A percentile compares a stretch with the other conserved stretches of the same genome.
phyloP scores from a whole-genome alignment of 495 filamentous ascomycete genomes.

The Schizothecium vesticola region DNA sequence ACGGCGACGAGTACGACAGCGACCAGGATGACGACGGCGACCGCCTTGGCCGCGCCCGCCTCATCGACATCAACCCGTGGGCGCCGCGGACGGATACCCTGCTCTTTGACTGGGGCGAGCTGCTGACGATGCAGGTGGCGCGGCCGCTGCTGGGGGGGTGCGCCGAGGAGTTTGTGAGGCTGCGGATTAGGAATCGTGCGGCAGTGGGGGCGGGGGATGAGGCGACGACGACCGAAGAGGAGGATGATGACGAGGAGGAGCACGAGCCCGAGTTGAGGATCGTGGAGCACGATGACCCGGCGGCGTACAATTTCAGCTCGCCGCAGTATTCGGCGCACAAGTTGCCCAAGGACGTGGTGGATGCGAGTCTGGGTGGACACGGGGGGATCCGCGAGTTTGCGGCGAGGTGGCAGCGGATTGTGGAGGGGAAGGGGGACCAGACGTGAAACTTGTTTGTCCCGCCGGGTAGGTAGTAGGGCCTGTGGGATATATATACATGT shows the following conservation, averaged over 20 bases:
- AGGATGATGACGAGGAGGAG: slow-evolving; percentile 49
- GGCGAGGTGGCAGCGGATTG: slow-evolving; percentile 75
- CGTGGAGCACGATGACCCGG: slow-evolving; percentile 74
- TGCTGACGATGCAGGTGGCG: slow-evolving; percentile 64
- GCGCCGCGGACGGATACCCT: slow-evolving; percentile 82
- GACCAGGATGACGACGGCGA: background rate
- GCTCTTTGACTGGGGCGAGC: slow-evolving; percentile 85
- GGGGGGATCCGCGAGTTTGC: slow-evolving; percentile 80
- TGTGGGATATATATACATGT: background rate
- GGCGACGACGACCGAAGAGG: slow-evolving; percentile 21
- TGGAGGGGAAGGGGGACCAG: slow-evolving; percentile 12
- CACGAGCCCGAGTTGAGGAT: slow-evolving; percentile 75
- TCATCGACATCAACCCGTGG: slow-evolving; percentile 96
- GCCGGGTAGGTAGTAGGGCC: background rate
- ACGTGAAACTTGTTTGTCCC: background rate
- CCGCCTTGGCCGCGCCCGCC: slow-evolving; percentile 56
- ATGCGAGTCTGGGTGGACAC: slow-evolving; percentile 72
- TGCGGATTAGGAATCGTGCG: background rate
- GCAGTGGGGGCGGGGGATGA: slow-evolving; percentile 17
- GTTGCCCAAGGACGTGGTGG: slow-evolving; percentile 88
- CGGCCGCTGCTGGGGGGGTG: slow-evolving; percentile 38
- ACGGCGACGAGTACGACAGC: slow-evolving; percentile 54
- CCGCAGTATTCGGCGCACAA: slow-evolving; percentile 94
- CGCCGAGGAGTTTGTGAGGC: slow-evolving; percentile 20
- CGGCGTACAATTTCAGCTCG: slow-evolving; percentile 77